These are phyloP conservation scores for Claviceps capensis DNA, from an alignment of 2,329 filamentous ascomycete species.

Conservation along the genomic window DNA sequence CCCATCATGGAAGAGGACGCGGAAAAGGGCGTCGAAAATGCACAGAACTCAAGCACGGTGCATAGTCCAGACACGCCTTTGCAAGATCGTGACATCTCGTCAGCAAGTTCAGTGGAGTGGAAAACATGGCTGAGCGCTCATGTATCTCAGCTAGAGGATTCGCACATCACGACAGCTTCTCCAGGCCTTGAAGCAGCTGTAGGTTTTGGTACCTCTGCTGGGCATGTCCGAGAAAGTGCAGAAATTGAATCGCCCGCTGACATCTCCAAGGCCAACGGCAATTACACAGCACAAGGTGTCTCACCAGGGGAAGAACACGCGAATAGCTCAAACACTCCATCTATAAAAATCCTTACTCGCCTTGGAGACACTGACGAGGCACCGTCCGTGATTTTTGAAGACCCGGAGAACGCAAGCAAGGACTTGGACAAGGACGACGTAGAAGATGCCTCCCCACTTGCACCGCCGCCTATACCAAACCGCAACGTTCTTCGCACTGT, in stretches of 20 bases:
- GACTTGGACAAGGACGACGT: background rate
- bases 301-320: background rate
- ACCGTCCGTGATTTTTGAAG: background rate
- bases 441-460: background rate
- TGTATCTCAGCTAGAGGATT: slow-evolving; percentile 30
- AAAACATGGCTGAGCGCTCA: slow-evolving; percentile 40
- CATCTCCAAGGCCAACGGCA: background rate
- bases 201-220: slow-evolving; percentile 8
- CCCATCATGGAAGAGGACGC: background rate
- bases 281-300: background rate
- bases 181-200: background rate
- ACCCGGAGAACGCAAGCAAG: background rate
- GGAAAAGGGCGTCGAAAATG: background rate
- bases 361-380: background rate
- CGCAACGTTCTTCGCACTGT: slow-evolving; percentile 2
- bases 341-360: background rate
- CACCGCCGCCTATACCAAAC: background rate
- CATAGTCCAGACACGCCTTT: background rate
- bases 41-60: background rate
- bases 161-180: slow-evolving; percentile 5
- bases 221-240: slow-evolving; percentile 35
- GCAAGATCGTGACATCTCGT: slow-evolving; percentile 24
- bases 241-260: slow-evolving; percentile 28
- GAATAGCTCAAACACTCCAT: background rate
- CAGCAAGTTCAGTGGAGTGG: slow-evolving; percentile 38